Conservation (phyloP, 768 basidiomycete genomes). For the Boletus edulis region DNA sequence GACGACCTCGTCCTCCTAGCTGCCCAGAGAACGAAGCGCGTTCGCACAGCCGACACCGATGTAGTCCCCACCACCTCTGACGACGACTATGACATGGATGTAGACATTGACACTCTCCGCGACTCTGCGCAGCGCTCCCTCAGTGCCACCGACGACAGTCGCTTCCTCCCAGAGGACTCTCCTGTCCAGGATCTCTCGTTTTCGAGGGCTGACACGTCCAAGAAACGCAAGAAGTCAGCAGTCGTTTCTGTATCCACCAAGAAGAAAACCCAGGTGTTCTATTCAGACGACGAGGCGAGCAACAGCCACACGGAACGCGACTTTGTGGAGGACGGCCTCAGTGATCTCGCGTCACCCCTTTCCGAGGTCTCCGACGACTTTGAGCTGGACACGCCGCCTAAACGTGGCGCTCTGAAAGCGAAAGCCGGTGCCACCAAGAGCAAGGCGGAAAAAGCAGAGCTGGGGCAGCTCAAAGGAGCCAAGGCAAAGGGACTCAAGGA, state of each 20-base stretch:
- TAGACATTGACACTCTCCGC: conserved; percentile 37
- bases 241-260: conserved; percentile 14
- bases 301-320: conserved; percentile 24
- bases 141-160: conserved; percentile 14
- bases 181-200: background rate
- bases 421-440: conserved; percentile 24
- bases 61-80: conserved; percentile 37
- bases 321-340: conserved; percentile 25
- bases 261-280: conserved; percentile 17
- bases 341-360: conserved; percentile 23
- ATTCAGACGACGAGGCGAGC: conserved; percentile 32
- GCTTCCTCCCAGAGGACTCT: conserved; percentile 16
- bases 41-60: conserved; percentile 29
- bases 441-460: conserved; percentile 24
- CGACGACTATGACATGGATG: conserved; percentile 41
- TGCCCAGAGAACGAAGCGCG: conserved; percentile 22
- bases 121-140: conserved; percentile 21
- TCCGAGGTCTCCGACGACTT: conserved; percentile 26
- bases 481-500: conserved; percentile 30
- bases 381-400: conserved; percentile 20
- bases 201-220: background rate
- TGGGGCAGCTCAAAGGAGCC: conserved; percentile 13
- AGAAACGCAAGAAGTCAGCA: conserved; percentile 18
- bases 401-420: conserved; percentile 22
- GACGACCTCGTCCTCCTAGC: conserved; percentile 47